Evolutionary conservation across 495 filamentous ascomycete species (phyloP), one percentile per base, ranked within the genome.

Genomic region (Trichocladium antarcticum): DNA sequence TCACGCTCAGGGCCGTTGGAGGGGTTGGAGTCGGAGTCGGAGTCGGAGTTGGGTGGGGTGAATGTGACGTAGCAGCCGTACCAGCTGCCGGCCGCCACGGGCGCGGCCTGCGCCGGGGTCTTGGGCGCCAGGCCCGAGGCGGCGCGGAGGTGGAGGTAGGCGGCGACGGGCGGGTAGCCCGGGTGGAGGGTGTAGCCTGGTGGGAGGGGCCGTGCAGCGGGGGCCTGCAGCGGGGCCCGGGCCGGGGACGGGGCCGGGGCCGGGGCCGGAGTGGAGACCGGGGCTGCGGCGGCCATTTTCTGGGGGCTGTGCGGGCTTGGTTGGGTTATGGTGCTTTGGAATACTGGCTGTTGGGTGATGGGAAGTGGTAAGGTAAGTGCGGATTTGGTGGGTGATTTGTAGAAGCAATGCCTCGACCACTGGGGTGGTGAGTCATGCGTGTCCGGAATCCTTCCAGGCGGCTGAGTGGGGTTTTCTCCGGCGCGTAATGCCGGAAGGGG

Each of bases 41-140:
- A 9, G 24, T 3, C 8, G 24, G 24, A 4, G 24, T 3, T 27
- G 24, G 3, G 4, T 21, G 50, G 53, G 24, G 63, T 48, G 53
- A 54, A 63, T 17, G 63, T 65, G 34, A 72, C 51, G 53, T 68
- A 69, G 37, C 64, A 70, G 10, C 65, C 69, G 53, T 62, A 70
- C 61, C 72, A 74, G 50, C 63, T 71, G 1, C 68, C 67, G 0
- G 40, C 50, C 6, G 62, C 22, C 6, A 66, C 45, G 17, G 64
- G 58, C 14, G 55, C 49, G 1, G 65, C 66, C 45, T 74, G 64
- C 9, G 61, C 67, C 15, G 62, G 50, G 1, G 61, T 69, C 40
- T 64, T 65, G 3, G 66, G 61, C 1, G 65, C 62, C 29, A 74
- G 58, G 12, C 64, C 66, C 5, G 68, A 51, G 0, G 56, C 37